These are phyloP conservation scores for Mycena pura DNA, from an alignment of 768 basidiomycete genomes.

Conservation along the genomic window DNA sequence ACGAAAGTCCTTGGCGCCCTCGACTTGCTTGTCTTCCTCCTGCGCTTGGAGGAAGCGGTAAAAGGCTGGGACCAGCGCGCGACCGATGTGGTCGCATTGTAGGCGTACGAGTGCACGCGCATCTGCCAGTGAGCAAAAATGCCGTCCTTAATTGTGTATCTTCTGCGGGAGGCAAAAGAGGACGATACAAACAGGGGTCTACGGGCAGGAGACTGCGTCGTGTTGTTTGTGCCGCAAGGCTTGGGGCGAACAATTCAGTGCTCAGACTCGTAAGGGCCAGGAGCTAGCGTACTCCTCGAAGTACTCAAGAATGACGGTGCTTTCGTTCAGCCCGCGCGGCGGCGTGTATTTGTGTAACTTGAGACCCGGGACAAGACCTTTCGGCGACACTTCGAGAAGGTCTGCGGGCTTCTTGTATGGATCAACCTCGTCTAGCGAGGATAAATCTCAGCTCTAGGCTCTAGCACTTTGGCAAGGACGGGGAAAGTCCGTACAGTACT, in stretches of 20 bases:
- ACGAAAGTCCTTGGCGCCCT: slow-evolving; percentile 59
- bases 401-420: slow-evolving; percentile 84
- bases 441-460: not conserved
- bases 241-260: slow-evolving; percentile 29
- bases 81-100: slow-evolving; percentile 72
- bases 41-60: slow-evolving; percentile 80
- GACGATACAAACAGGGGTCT: slow-evolving; percentile 60
- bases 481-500: slow-evolving; percentile 46
- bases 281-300: slow-evolving; percentile 68
- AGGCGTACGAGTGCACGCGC: slow-evolving; percentile 71
- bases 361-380: slow-evolving; percentile 79
- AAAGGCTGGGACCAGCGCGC: slow-evolving; percentile 70
- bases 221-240: slow-evolving; percentile 57
- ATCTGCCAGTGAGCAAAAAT: slow-evolving; percentile 54
- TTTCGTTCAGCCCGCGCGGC: slow-evolving; percentile 75
- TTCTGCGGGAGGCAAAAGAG: not conserved
- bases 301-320: slow-evolving; percentile 79
- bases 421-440: slow-evolving; percentile 71
- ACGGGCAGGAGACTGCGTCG: slow-evolving; percentile 63
- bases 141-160: no score
- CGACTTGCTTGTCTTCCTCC: slow-evolving; percentile 57
- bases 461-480: not conserved
- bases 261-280: not conserved
- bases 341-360: slow-evolving; percentile 60
- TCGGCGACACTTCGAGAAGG: slow-evolving; percentile 81